These are phyloP conservation scores for Elsinoe ampelina DNA, from an alignment of 2,329 filamentous ascomycete species.

Conservation along the genomic window DNA sequence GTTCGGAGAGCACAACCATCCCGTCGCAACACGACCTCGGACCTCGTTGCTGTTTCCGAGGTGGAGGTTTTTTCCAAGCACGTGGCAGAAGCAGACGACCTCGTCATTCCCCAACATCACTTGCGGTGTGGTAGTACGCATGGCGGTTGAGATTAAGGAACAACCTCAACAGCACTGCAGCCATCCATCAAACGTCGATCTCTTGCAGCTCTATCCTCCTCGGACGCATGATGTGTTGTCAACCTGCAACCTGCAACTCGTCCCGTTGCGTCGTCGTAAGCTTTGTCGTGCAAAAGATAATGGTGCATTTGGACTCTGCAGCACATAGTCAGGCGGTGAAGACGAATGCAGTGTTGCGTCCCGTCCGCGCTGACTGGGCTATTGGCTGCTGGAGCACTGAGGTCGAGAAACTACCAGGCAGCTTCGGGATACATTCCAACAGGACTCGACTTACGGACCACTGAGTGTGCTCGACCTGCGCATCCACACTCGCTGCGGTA, in stretches of 20 bases:
- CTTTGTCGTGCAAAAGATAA: not conserved
- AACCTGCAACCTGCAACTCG: constrained; percentile 1
- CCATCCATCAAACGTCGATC: not conserved
- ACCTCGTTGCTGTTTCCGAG: not conserved
- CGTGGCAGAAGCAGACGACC: not conserved
- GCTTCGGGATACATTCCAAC: no score
- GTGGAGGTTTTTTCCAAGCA: not conserved
- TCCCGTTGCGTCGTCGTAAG: not conserved
- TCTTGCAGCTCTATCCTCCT: not conserved
- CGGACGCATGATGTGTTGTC: constrained; percentile 1
- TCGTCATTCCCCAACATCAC: not conserved
- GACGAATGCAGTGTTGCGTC: no score
- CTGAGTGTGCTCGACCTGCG: no score
- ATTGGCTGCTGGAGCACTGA: no score
- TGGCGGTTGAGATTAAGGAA: not conserved
- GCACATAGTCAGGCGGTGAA: no score
- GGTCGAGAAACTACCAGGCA: no score
- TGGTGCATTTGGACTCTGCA: no score
- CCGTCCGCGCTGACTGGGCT: no score
- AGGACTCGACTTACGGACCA: no score
- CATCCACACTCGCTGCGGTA: no score
- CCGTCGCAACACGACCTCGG: not conserved
- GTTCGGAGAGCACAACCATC: not conserved
- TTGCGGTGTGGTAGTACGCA: constrained; percentile 2
- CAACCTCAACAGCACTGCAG: not conserved